Percentiles rank a stretch among this genome's conserved stretches.
Conservation (phyloP, 352 stramenopile genomes). For the Hyphochytrium catenoides region DNA sequence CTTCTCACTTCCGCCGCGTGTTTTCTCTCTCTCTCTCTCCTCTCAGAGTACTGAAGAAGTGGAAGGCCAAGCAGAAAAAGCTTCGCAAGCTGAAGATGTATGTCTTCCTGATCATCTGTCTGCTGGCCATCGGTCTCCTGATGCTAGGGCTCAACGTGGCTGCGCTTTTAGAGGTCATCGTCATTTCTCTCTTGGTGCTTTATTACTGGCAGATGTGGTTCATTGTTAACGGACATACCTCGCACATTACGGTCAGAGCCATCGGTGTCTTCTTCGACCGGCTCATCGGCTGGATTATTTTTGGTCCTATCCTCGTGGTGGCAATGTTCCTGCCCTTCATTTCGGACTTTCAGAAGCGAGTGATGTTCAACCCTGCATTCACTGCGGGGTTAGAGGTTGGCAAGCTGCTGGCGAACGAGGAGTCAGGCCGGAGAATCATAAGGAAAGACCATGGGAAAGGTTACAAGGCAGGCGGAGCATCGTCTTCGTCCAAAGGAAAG, state of each 20-base stretch:
- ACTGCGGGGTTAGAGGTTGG: constrained; percentile 28
- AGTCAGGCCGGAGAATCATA: no score
- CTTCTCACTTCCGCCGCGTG: no score
- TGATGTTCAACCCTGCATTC: constrained; percentile 37
- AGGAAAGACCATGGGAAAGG: no score
- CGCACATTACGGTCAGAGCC: constrained; percentile 51
- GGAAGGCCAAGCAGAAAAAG: constrained; percentile 68
- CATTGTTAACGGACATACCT: constrained; percentile 45
- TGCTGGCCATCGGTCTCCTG: no score
- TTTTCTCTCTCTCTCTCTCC: constrained; percentile 35
- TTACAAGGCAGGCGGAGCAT: no score
- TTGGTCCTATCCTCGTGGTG: constrained; percentile 17
- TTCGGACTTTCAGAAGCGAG: constrained; percentile 17
- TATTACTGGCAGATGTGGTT: constrained; percentile 65
- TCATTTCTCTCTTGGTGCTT: constrained; percentile 32
- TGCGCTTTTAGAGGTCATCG: constrained; percentile 38
- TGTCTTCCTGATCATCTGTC: constrained; percentile 28
- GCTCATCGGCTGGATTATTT: constrained; percentile 58
- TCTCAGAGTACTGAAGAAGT: constrained; percentile 74
- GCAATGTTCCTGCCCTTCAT: constrained; percentile 21
- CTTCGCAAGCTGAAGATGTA: constrained; percentile 60
- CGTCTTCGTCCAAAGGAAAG: no score
- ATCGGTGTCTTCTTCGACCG: constrained; percentile 41
- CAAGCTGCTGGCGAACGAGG: no score
- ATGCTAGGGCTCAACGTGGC: constrained; percentile 33